Base-by-base conservation (phyloP, 176 grass and related monocot species). In the Bothriochloa decipiens region DNA sequence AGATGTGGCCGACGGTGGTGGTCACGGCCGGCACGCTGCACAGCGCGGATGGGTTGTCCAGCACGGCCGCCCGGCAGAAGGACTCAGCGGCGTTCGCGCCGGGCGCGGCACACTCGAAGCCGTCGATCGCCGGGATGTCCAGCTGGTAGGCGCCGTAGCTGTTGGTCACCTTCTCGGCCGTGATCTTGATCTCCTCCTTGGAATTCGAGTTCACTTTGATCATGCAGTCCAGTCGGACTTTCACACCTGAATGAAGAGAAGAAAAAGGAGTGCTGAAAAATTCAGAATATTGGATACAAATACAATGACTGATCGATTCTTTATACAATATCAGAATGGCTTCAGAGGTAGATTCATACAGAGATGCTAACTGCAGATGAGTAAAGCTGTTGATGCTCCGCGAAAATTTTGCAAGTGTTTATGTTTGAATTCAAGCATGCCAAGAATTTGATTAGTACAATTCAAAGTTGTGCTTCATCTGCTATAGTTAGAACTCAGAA, bases 121-220 rank as follows among this genome's bases (percentile, higher is more conserved):
- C 91, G 22, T 90, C 96, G 43, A 94, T 80, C 47, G 86, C 89
- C 10, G 91, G 96, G 77, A 98, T 84, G 40, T 92, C 89, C 11
- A 98, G 93, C 81, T 57, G 76, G 85, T 98, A 98, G 8, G 89
- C 64, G 18, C 96, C 96, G 52, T 80, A 68, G 81, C 77, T 91
- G 82, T 96, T 83, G 11, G 96, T 98, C 3, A 72, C 86, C 87
- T 83, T 96, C 80, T 96, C 91, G 1, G 81, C 83, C 4, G 89
- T 91, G 86, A 96, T 78, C 61, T 83, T 87, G 82, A 98, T 90
- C 69, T 96, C 89, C 65, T 90, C 91, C 39, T 53, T 83, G 1
- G 89, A 81, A 1, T 70, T 47, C 4, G 89, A 85, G 53, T 90
- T 93, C 55, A 72, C 88, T 33, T 80, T 92, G 77, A 98, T 83